Evolutionary conservation across 1,139 yeast genomes (phyloP).

Genomic region (Candida neerlandica): DNA sequence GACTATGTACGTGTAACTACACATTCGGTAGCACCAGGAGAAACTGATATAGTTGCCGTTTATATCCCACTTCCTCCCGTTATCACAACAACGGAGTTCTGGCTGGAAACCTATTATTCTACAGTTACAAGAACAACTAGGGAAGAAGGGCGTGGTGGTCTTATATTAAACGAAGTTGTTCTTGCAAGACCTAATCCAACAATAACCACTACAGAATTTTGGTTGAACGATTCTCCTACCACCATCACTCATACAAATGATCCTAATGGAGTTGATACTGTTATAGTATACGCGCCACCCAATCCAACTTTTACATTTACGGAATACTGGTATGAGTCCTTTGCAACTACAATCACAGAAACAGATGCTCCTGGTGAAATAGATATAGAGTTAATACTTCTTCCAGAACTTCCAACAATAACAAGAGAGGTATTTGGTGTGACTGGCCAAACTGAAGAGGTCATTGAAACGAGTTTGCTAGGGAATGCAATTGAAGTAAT

Average conservation of each 20-base stretch:
- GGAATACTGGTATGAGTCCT: constrained; percentile 11
- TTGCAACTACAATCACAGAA: background rate
- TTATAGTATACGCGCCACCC: constrained; percentile 18
- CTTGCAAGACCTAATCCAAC: constrained; percentile 17
- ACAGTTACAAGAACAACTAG: constrained; percentile 9
- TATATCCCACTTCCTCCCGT: constrained; percentile 17
- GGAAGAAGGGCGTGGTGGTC: background rate
- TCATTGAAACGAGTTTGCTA: background rate
- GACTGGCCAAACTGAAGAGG: too few relatives aligned
- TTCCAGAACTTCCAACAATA: background rate
- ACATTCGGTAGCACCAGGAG: constrained; percentile 13
- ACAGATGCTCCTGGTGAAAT: background rate
- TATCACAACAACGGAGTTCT: constrained; percentile 14
- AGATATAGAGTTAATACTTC: background rate
- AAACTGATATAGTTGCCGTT: constrained; percentile 21
- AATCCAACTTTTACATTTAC: constrained; percentile 11
- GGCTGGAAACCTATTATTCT: constrained; percentile 4
- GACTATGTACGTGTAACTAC: constrained; percentile 7
- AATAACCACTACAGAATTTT: constrained; percentile 16
- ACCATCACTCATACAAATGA: constrained; percentile 16
- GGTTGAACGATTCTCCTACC: background rate
- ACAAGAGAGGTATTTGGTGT: too few relatives aligned
- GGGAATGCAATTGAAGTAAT: background rate
- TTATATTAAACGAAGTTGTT: constrained; percentile 7
- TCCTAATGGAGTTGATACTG: constrained; percentile 16